Base-by-base conservation (phyloP, 352 stramenopile species). In the Pythium aristosporum region DNA sequence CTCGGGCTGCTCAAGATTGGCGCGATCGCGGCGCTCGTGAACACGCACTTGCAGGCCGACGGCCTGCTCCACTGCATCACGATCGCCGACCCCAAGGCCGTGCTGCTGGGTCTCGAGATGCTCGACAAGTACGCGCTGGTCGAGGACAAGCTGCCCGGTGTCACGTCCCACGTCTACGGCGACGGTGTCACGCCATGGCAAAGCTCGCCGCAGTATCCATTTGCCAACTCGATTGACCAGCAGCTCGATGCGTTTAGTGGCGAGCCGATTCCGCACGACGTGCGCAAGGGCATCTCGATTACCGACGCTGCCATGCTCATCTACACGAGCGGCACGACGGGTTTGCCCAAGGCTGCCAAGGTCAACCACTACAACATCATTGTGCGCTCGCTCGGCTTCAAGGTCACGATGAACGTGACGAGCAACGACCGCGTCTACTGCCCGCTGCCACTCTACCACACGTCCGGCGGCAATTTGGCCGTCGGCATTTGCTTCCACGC, bases 301-400 rank as follows among this genome's bases (percentile, higher is more conserved):
- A 79, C 68, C 8, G 82, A 94, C 65, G 87, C 76, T 66, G 76
- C 76, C 36, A 57, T 92, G 44, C 71, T 89, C 11, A 95, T 96
- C 61, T 96, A 94, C 62, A 95, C 85, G 32, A 95, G 85, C 48
- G 88, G 88, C 37, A 96, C 87, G 50, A 96, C 88, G 18, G 81
- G 79, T 0, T 58, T 94, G 30, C 85, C 85, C 43, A 96, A 96
- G 63, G 88, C 88, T 1, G 82, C 82, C 7, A 68, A 82, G 10
- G 82, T 96, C 37, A 87, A 79, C 50, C 84, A 95, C 68, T 81
- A 82, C 43, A 91, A 75, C 49, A 75, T 94, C 52, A 76, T 91
- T 20, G 25, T 87, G n/a, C 81, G 81, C 50, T 68, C 66, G 16
- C 89, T 94, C 61, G 73, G 77, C 30, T 60, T 76, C 47, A 68